phyloP scores from a whole-genome alignment of 2,329 filamentous ascomycete genomes.

The Trichoderma pleuroti region DNA sequence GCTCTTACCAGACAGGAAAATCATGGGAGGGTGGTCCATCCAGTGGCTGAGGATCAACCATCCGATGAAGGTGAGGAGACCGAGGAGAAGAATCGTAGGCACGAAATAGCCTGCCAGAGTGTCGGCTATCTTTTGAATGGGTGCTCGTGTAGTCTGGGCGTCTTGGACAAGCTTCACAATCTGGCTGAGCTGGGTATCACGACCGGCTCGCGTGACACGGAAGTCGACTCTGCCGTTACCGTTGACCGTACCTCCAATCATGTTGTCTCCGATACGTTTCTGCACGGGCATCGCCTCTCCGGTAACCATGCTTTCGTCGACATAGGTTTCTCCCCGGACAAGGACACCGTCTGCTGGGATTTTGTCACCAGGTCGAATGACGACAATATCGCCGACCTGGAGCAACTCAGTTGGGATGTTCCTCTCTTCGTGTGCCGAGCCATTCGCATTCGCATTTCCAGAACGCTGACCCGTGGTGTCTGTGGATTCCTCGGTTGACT shows the following conservation, averaged over 20 bases:
- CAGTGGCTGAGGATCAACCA: slow-evolving; percentile 97
- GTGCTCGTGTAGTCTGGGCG: slow-evolving; percentile 88
- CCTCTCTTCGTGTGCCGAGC: slow-evolving; percentile 72
- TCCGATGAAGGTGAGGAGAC: slow-evolving; percentile 75
- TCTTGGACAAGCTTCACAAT: slow-evolving; percentile 98
- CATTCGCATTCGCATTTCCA: slow-evolving; percentile 42
- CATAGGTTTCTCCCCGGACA: slow-evolving; percentile 84
- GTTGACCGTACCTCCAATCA: slow-evolving; percentile 96
- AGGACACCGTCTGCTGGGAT: slow-evolving; percentile 89
- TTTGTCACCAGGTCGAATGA: slow-evolving; percentile 92
- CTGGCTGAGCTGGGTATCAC: slow-evolving; percentile 94
- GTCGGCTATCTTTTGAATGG: slow-evolving; percentile 91
- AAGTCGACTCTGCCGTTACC: slow-evolving; percentile 89
- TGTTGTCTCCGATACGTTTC: slow-evolving; percentile 72
- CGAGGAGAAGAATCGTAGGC: slow-evolving; percentile 80
- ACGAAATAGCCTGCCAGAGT: slow-evolving; percentile 91
- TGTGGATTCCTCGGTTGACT: slow-evolving; percentile 23
- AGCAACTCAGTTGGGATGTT: slow-evolving; percentile 91
- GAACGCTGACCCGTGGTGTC: slow-evolving; percentile 43
- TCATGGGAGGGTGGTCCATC: slow-evolving; percentile 76
- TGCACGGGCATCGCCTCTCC: slow-evolving; percentile 94
- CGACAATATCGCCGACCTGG: slow-evolving; percentile 88
- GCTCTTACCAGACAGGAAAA: slow-evolving; percentile 75
- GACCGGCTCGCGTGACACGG: slow-evolving; percentile 83
- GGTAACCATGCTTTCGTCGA: slow-evolving; percentile 98